Evolutionary conservation across 176 grass and related monocot genomes (phyloP).

Genomic region (Poa pratensis): DNA sequence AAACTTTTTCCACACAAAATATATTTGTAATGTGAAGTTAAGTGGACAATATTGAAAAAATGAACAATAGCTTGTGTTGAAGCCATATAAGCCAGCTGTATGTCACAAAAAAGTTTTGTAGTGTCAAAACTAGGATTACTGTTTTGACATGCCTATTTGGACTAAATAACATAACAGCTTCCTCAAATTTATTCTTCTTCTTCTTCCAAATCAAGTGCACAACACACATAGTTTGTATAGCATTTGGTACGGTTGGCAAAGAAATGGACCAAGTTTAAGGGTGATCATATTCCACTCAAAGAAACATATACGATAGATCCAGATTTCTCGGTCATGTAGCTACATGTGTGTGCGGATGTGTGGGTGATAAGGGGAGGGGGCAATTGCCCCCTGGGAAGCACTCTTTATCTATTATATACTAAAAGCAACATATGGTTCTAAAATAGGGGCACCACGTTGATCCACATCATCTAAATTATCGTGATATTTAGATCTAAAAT

Average conservation of each 20-base stretch:
- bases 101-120: not conserved
- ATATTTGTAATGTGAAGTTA: not conserved
- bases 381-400: too few relatives aligned
- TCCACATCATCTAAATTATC: too few relatives aligned
- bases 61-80: not conserved
- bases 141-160: slow-evolving; percentile 18
- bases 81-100: not conserved
- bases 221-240: slow-evolving; percentile 7
- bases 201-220: too few relatives aligned
- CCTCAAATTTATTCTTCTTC: too few relatives aligned
- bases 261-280: slow-evolving; percentile 35
- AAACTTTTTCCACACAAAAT: not conserved
- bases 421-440: too few relatives aligned
- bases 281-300: not conserved
- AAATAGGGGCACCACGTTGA: too few relatives aligned
- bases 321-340: too few relatives aligned
- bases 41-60: slow-evolving; percentile 20
- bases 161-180: too few relatives aligned
- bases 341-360: too few relatives aligned
- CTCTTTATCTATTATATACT: too few relatives aligned
- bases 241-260: not conserved
- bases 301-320: slow-evolving; percentile 12
- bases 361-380: too few relatives aligned
- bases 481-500: too few relatives aligned
- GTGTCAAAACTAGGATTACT: not conserved